A percentile compares a stretch with the other conserved stretches of the same genome.
Conservation (phyloP, 495 filamentous ascomycete genomes). For the Xylaria nigripes region DNA sequence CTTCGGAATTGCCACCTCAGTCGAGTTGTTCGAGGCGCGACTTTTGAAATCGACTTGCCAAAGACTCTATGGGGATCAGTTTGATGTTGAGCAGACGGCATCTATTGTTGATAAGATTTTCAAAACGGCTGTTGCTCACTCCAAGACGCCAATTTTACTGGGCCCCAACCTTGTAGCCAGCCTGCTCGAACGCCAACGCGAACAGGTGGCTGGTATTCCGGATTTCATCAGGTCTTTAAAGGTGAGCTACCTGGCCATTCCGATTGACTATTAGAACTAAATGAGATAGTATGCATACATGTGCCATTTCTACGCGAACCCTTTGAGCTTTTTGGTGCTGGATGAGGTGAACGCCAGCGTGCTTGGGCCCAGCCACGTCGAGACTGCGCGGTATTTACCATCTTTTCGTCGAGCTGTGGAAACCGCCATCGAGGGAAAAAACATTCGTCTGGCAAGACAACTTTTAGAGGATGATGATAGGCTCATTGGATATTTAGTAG, state of each 20-base stretch:
- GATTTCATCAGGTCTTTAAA: slow-evolving; percentile 72
- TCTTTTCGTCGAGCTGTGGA: slow-evolving; percentile 61
- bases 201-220: slow-evolving; percentile 82
- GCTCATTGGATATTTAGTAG: slow-evolving; percentile 14
- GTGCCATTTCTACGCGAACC: slow-evolving; percentile 92
- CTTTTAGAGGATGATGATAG: slow-evolving; percentile 36
- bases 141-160: slow-evolving; percentile 51
- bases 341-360: slow-evolving; percentile 29
- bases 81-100: slow-evolving; percentile 71
- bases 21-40: slow-evolving; percentile 79
- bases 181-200: slow-evolving; percentile 69
- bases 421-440: slow-evolving; percentile 26
- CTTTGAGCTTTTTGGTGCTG: slow-evolving; percentile 60
- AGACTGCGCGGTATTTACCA: slow-evolving; percentile 66
- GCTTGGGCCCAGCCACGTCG: slow-evolving; percentile 52
- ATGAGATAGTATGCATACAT: slow-evolving; percentile 73
- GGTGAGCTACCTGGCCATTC: slow-evolving; percentile 38
- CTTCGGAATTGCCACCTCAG: slow-evolving; percentile 84
- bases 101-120: slow-evolving; percentile 75
- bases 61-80: slow-evolving; percentile 65
- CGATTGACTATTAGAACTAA: neutral
- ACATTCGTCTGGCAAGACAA: slow-evolving; percentile 27
- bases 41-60: slow-evolving; percentile 67
- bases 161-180: slow-evolving; percentile 55
- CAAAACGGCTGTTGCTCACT: slow-evolving; percentile 52